phyloP scores from a whole-genome alignment of 768 basidiomycete species.

The Boletus insuetus region DNA sequence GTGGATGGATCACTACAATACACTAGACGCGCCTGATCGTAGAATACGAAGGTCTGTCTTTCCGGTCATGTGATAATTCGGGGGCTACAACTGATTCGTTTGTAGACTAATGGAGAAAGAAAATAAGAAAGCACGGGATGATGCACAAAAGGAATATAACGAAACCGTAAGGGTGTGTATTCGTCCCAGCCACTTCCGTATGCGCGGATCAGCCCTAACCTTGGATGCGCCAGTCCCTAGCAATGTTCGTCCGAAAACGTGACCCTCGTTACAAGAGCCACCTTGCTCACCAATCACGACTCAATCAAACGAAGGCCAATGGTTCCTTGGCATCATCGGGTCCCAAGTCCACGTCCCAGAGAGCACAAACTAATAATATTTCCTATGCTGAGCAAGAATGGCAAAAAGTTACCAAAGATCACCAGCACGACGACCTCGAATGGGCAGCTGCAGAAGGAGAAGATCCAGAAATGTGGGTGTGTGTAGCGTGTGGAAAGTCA shows the following conservation, averaged over 20 bases:
- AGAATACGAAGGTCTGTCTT: constrained; percentile 66
- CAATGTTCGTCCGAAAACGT: constrained; percentile 76
- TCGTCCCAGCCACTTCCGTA: neutral
- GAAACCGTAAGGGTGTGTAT: constrained; percentile 77
- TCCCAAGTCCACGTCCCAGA: constrained; percentile 26
- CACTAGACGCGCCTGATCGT: constrained; percentile 82
- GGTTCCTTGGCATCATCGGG: constrained; percentile 31
- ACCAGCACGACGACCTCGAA: constrained; percentile 53
- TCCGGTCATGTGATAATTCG: neutral
- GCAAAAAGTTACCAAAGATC: constrained; percentile 60
- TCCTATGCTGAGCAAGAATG: constrained; percentile 84
- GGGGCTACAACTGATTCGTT: neutral
- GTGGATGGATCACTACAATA: constrained; percentile 85
- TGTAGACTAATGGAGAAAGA: constrained; percentile 89
- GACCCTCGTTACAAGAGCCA: constrained; percentile 84
- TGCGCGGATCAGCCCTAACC: neutral
- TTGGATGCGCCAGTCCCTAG: constrained; percentile 52
- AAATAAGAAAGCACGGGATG: constrained; percentile 89
- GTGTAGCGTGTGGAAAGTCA: constrained; percentile 88
- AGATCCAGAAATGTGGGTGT: constrained; percentile 84
- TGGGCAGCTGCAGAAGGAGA: constrained; percentile 73
- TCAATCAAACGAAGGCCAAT: constrained; percentile 29
- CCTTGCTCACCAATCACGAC: constrained; percentile 46
- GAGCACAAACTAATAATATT: constrained; percentile 24
- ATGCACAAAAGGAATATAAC: constrained; percentile 87